Percentiles rank a stretch among this genome's conserved stretches.
phyloP scores from a whole-genome alignment of 805 yeast genomes.

The Danielozyma ontarioensis region DNA sequence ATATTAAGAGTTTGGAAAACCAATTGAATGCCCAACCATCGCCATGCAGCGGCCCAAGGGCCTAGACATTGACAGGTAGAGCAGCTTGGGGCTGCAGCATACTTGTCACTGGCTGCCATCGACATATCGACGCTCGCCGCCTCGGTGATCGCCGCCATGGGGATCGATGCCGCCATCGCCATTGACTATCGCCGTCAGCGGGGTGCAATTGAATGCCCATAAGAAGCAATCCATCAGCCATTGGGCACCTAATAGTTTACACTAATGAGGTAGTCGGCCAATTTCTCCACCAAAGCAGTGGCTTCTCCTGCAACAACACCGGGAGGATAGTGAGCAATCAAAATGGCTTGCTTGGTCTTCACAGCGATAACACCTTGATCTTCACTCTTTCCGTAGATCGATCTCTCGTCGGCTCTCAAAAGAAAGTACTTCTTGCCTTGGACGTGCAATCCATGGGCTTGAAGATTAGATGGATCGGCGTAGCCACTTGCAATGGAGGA shows the following conservation, averaged over 20 bases:
- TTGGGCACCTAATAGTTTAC: conserved; percentile 87
- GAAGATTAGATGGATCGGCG: conserved; percentile 71
- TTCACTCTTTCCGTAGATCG: conserved; percentile 87
- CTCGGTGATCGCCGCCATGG: no score
- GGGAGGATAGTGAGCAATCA: conserved; percentile 91
- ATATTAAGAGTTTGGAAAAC: no score
- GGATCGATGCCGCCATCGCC: no score
- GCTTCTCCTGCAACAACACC: conserved; percentile 94
- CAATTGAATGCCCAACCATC: no score
- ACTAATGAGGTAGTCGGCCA: conserved; percentile 90
- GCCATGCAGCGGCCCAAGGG: no score
- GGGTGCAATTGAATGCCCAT: no score
- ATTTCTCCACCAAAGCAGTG: conserved; percentile 86
- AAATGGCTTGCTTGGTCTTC: conserved; percentile 87
- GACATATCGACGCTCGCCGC: no score
- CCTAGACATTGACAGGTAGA: no score
- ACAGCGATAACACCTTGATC: conserved; percentile 87
- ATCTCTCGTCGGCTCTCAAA: conserved; percentile 84
- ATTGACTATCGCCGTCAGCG: no score
- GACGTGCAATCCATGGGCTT: conserved; percentile 80
- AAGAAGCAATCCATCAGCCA: no score
- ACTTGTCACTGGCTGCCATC: no score
- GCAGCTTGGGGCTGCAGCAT: no score
- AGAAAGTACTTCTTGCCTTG: conserved; percentile 84
- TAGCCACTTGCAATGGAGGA: conserved; percentile 72